Conservation (phyloP, 352 stramenopile species). For the Phytophthora aleatoria region DNA sequence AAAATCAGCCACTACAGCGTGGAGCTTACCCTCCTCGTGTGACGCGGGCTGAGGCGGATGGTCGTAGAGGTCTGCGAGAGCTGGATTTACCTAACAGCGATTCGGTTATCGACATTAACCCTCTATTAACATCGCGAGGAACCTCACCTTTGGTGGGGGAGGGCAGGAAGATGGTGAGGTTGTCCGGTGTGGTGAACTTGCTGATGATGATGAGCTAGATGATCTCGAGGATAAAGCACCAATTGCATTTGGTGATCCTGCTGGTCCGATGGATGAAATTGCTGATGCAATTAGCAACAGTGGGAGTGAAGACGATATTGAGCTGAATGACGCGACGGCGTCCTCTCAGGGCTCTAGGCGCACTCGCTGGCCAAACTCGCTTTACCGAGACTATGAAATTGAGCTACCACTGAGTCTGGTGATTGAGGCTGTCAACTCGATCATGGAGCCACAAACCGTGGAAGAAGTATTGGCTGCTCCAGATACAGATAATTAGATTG, state of each 20-base stretch:
- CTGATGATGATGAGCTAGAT: background rate
- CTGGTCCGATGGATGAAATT: background rate
- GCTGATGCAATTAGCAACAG: background rate
- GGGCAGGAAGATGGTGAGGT: background rate
- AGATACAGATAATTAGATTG: constrained; percentile 3
- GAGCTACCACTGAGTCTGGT: background rate
- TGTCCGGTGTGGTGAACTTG: background rate
- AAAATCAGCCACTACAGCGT: background rate
- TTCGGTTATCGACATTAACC: background rate
- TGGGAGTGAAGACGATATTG: background rate
- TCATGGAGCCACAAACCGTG: constrained; percentile 1
- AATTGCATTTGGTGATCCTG: background rate
- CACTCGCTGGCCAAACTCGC: background rate
- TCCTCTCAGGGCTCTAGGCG: background rate
- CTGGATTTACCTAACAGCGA: background rate
- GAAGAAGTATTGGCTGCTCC: background rate
- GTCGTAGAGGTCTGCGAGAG: background rate
- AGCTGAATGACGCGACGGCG: background rate
- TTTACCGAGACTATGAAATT: background rate
- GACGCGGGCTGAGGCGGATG: background rate
- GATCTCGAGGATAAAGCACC: background rate
- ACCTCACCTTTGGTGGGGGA: background rate
- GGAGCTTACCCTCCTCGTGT: background rate
- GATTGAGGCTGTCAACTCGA: background rate
- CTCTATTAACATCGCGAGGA: background rate